Percentiles rank a stretch among this genome's conserved stretches.
Evolutionary conservation across 2,329 filamentous ascomycete species (phyloP).

Genomic region (Capronia americana): DNA sequence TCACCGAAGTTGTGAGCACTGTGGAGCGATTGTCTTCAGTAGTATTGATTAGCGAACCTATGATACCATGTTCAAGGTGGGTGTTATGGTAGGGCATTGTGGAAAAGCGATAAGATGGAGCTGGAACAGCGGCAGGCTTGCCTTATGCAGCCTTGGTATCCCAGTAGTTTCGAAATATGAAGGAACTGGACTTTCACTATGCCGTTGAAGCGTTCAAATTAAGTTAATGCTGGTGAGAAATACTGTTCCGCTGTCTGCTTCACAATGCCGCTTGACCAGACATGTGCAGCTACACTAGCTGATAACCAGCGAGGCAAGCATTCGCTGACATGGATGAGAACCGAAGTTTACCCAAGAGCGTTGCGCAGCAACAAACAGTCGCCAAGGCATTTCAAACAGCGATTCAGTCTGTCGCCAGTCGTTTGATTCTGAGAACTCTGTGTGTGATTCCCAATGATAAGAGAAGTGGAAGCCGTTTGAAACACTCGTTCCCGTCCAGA

Average conservation of each 20-base stretch:
- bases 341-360: background rate
- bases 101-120: background rate
- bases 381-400: background rate
- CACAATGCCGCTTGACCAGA: too few species aligned
- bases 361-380: slow-evolving; percentile 2
- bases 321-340: background rate
- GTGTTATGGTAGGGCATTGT: slow-evolving; percentile 1
- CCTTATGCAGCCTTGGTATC: background rate
- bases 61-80: background rate
- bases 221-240: background rate
- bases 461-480: background rate
- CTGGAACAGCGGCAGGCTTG: background rate
- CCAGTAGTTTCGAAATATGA: background rate
- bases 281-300: too few species aligned
- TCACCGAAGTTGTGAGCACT: slow-evolving; percentile 28
- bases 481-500: background rate
- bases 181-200: background rate
- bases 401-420: background rate
- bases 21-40: background rate
- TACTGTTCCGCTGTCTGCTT: background rate
- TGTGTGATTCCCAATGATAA: background rate
- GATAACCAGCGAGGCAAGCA: too few species aligned
- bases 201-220: background rate
- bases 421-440: background rate
- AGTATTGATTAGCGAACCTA: slow-evolving; percentile 16